Percentiles rank a stretch among this genome's conserved stretches.
phyloP scores from a whole-genome alignment of 768 basidiomycete species.

The Agaricus blazei region DNA sequence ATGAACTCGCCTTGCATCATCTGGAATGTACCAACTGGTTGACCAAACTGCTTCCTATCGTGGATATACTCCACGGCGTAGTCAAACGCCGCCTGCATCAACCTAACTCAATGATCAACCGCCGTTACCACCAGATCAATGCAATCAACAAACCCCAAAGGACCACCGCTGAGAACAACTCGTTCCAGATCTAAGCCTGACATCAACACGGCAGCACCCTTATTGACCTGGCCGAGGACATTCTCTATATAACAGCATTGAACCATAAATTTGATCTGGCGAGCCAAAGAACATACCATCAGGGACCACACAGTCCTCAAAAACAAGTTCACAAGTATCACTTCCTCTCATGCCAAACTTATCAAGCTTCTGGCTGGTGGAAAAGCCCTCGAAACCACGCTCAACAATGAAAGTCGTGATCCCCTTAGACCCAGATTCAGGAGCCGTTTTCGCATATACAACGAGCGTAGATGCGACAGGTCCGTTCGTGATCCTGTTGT shows the following conservation, averaged over 20 bases:
- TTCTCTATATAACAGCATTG: conserved; percentile 57
- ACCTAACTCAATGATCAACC: conserved; percentile 32
- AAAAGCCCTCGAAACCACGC: conserved; percentile 77
- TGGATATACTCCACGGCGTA: conserved; percentile 87
- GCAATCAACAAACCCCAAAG: conserved; percentile 59
- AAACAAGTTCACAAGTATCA: conserved; percentile 91
- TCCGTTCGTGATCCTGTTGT: conserved; percentile 87
- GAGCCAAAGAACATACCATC: conserved; percentile 50
- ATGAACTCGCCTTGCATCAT: conserved; percentile 79
- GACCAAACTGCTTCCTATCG: conserved; percentile 87
- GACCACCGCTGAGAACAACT: conserved; percentile 88
- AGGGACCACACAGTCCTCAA: conserved; percentile 87
- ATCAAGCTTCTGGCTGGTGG: conserved; percentile 86
- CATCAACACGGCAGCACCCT: conserved; percentile 88
- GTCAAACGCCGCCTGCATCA: conserved; percentile 95
- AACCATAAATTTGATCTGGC: conserved; percentile 4
- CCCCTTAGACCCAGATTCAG: conserved; percentile 74
- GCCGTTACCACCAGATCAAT: conserved; percentile 1
- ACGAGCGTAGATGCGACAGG: conserved; percentile 87
- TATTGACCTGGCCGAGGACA: conserved; percentile 74
- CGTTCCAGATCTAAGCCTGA: conserved; percentile 91
- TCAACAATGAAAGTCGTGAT: conserved; percentile 93
- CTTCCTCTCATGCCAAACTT: conserved; percentile 97
- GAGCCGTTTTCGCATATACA: conserved; percentile 87
- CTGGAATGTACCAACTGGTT: conserved; percentile 86